Conservation (phyloP, 306 rosid species). For the Astragalus glycyphyllos region DNA sequence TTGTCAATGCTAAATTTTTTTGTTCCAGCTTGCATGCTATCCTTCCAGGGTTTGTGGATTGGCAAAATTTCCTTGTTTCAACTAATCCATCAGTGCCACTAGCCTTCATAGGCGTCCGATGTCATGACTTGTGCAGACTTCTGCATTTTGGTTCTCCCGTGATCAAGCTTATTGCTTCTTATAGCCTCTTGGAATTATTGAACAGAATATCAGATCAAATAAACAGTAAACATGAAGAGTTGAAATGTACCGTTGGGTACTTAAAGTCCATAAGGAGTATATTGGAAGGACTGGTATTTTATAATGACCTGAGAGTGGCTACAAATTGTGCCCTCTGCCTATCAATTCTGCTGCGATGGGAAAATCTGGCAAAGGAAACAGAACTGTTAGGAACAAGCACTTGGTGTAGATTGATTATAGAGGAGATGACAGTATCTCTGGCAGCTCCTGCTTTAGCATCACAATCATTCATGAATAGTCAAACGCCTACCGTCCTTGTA, state of each 20-base stretch:
- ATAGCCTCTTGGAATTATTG: slow-evolving; percentile 73
- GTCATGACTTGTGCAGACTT: slow-evolving; percentile 87
- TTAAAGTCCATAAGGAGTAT: slow-evolving; percentile 68
- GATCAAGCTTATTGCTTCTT: slow-evolving; percentile 74
- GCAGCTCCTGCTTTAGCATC: slow-evolving; percentile 72
- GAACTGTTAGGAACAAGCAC: slow-evolving; percentile 48
- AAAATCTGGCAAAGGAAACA: slow-evolving; percentile 51
- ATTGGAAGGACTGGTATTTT: slow-evolving; percentile 76
- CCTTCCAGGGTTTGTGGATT: slow-evolving; percentile 72
- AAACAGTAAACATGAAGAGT: slow-evolving; percentile 56
- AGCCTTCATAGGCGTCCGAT: slow-evolving; percentile 64
- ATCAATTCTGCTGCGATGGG: slow-evolving; percentile 69
- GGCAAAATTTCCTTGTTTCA: slow-evolving; percentile 70
- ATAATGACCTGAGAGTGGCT: slow-evolving; percentile 73
- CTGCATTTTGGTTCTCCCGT: slow-evolving; percentile 78
- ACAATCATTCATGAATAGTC: slow-evolving; percentile 54
- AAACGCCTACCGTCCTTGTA: slow-evolving; percentile 66
- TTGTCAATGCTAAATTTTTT: slow-evolving; percentile 38
- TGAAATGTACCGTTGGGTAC: slow-evolving; percentile 54
- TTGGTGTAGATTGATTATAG: slow-evolving; percentile 84
- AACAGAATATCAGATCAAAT: slow-evolving; percentile 67
- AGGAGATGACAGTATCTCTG: slow-evolving; percentile 75
- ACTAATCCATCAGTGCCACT: slow-evolving; percentile 52
- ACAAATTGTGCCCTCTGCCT: slow-evolving; percentile 74
- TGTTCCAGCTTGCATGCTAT: slow-evolving; percentile 64